A percentile compares a stretch with the other conserved stretches of the same genome.
phyloP scores from a whole-genome alignment of 2,329 filamentous ascomycete genomes.

The Hymenoscyphus occultus region DNA sequence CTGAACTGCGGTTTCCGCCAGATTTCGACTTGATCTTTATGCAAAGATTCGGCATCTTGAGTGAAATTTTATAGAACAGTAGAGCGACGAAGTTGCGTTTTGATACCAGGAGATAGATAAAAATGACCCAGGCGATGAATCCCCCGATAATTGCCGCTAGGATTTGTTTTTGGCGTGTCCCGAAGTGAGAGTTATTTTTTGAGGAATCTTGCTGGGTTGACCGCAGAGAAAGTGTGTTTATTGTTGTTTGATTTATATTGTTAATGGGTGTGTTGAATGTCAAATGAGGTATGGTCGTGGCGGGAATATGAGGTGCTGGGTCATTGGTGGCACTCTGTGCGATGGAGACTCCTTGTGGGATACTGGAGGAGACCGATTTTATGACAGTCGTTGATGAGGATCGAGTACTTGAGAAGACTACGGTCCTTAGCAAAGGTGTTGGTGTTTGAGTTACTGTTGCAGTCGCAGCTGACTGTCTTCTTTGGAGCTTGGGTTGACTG shows the following conservation, averaged over 20 bases:
- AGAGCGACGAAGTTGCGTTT: neutral
- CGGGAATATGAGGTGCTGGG: no score
- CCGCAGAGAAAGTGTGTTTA: no score
- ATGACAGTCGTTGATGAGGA: neutral
- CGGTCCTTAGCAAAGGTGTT: neutral
- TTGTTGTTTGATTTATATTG: no score
- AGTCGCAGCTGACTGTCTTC: neutral
- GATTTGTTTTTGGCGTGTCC: no score
- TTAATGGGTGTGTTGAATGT: no score
- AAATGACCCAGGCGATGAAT: neutral
- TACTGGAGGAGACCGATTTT: neutral
- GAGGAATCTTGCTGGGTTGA: no score
- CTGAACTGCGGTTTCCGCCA: neutral
- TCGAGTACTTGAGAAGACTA: neutral
- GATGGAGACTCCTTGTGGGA: neutral
- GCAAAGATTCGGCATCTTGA: neutral
- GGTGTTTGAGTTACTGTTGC: neutral
- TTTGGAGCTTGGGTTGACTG: neutral
- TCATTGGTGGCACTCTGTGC: no score
- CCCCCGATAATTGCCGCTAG: no score
- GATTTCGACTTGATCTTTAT: neutral
- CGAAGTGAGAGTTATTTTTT: no score
- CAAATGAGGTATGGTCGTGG: no score
- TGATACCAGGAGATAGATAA: neutral
- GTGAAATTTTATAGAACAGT: neutral